Evolutionary conservation across 805 yeast species (phyloP).

Genomic region (Lipomyces sp.): DNA sequence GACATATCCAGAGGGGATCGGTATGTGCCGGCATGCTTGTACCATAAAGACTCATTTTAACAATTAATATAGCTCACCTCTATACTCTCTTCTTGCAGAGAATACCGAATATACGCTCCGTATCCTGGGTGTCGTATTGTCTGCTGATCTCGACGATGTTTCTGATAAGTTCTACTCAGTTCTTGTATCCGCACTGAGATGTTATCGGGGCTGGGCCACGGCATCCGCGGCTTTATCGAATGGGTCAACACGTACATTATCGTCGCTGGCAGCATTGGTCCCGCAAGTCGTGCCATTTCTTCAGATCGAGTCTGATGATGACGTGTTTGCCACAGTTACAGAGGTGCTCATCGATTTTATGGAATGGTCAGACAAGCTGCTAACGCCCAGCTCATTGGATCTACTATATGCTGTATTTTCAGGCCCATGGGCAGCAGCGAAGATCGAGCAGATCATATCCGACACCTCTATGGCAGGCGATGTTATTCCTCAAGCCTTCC

Average conservation of each 20-base stretch:
- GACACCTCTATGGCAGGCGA: slow-evolving; percentile 40
- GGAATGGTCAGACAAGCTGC: slow-evolving; percentile 23
- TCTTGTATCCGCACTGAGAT: slow-evolving; percentile 9
- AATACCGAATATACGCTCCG: slow-evolving; percentile 8
- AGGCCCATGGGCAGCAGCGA: slow-evolving; percentile 11
- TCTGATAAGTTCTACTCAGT: slow-evolving; percentile 7
- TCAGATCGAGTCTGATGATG: slow-evolving; percentile 13
- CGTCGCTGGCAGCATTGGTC: slow-evolving; percentile 3
- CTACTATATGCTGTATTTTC: slow-evolving; percentile 9
- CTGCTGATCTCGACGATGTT: slow-evolving; percentile 1
- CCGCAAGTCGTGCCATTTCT: slow-evolving; percentile 6
- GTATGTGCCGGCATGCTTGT: slow-evolving; percentile 1
- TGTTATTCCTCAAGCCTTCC: slow-evolving; percentile 26
- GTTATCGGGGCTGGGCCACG: slow-evolving; percentile 22
- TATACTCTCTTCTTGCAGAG: slow-evolving; percentile 1
- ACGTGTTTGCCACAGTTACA: slow-evolving; percentile 11
- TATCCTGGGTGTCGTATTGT: slow-evolving; percentile 4
- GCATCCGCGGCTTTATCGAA: slow-evolving; percentile 1
- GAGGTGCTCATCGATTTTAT: slow-evolving; percentile 21
- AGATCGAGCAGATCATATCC: slow-evolving; percentile 38
- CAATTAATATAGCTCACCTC: slow-evolving; percentile 7
- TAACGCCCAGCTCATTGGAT: slow-evolving; percentile 3
- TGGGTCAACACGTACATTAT: too few relatives aligned
- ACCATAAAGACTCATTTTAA: not conserved
- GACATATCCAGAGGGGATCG: slow-evolving; percentile 18